These are phyloP conservation scores for Curvularia verruculosa DNA, from an alignment of 2,329 filamentous ascomycete species.

Conservation along the genomic window DNA sequence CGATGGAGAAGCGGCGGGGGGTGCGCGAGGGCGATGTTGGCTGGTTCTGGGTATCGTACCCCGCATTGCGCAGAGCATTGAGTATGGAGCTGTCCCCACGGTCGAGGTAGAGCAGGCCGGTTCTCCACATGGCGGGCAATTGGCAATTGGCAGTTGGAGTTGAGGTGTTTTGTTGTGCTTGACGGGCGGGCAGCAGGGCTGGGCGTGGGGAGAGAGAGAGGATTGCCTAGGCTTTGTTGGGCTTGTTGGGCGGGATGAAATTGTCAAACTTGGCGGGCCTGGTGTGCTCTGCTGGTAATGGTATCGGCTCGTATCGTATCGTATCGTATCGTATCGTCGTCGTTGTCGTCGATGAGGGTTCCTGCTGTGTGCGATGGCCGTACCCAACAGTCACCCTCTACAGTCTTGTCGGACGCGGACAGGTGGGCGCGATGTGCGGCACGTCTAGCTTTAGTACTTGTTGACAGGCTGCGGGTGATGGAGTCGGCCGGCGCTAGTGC, in stretches of 20 bases:
- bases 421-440: constrained; percentile 20
- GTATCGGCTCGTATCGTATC: too few relatives aligned
- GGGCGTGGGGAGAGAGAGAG: too few relatives aligned
- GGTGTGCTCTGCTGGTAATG: background rate
- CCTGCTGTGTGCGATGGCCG: constrained; percentile 19
- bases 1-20: constrained; percentile 23
- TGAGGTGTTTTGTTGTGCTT: background rate
- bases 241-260: background rate
- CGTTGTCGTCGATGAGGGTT: constrained; percentile 24
- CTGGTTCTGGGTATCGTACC: constrained; percentile 25
- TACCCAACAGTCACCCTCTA: constrained; percentile 22
- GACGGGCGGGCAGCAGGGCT: background rate
- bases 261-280: background rate
- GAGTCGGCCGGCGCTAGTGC: constrained; percentile 17
- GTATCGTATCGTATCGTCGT: too few relatives aligned
- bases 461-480: constrained; percentile 16
- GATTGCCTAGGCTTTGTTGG: too few relatives aligned
- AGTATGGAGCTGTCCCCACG: constrained; percentile 31
- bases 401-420: constrained; percentile 22
- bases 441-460: constrained; percentile 24
- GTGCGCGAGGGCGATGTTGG: constrained; percentile 21
- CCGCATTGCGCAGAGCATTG: constrained; percentile 28
- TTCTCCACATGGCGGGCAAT: constrained; percentile 27
- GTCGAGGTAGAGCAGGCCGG: constrained; percentile 31
- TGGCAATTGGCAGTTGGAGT: too few relatives aligned